Evolutionary conservation across 805 yeast species (phyloP), one percentile per base, ranked within the genome.

Genomic region (Ascoidea asiatica): DNA sequence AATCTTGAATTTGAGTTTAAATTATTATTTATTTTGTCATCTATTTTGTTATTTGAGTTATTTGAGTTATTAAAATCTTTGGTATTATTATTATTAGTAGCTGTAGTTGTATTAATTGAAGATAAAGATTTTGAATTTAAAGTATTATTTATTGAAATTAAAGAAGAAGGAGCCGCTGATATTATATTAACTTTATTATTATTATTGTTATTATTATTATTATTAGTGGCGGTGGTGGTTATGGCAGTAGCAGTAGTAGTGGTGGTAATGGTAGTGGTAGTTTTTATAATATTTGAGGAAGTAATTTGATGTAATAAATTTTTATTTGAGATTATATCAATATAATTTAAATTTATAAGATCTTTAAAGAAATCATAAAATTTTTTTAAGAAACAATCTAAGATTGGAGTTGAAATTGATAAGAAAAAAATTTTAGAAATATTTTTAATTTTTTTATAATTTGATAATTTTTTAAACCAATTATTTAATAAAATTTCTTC

Each of bases 231-330:
- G 19, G 19, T 20, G n/a, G n/a, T n/a, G n/a, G n/a, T n/a, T n/a
- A n/a, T n/a, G n/a, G n/a, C n/a, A n/a, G n/a, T n/a, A n/a, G n/a
- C n/a, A n/a, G n/a, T n/a, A n/a, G n/a, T n/a, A n/a, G n/a, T n/a
- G n/a, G n/a, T n/a, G n/a, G n/a, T n/a, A n/a, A n/a, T n/a, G n/a
- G n/a, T n/a, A n/a, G n/a, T n/a, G n/a, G n/a, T n/a, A 29, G 15
- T 11, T 29, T 29, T 29, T 29, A 29, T 29, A 15, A 8, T 21
- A 19, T 17, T 21, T 11, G 42, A 57, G 15, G 53, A 48, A 6
- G 73, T 62, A 1, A 76, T 73, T 55, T 87, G 88, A 57, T 90
- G 97, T 17, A 92, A 66, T 39, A 84, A 74, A 43, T 77, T 82
- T 55, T 86, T 75, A 49, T 81, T 77, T 21, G 81, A 77, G 43